A percentile compares a stretch with the other conserved stretches of the same genome.
Conservation (phyloP, 2,329 filamentous ascomycete species). For the Tolypocladium tundrense region DNA sequence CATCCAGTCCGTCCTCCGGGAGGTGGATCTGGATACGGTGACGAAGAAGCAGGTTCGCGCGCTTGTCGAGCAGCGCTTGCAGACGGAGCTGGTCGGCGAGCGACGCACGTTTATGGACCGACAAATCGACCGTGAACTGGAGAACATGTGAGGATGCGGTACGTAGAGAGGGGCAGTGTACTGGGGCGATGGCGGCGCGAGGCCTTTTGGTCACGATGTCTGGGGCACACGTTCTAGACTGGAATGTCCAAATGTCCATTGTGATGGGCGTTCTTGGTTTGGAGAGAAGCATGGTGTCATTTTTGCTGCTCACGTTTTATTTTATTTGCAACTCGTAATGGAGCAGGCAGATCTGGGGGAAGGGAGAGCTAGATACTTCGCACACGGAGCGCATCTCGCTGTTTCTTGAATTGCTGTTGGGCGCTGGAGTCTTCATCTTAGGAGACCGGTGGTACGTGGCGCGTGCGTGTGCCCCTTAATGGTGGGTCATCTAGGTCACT, state of each 20-base stretch:
- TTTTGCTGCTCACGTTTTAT: neutral
- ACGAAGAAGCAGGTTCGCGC: conserved; percentile 96
- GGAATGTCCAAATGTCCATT: neutral
- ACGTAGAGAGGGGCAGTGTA: neutral
- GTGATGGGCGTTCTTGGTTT: neutral
- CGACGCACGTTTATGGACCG: conserved; percentile 81
- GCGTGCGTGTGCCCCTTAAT: neutral
- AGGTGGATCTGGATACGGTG: conserved; percentile 91
- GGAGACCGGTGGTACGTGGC: neutral
- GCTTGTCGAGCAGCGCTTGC: conserved; percentile 84
- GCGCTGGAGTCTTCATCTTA: neutral
- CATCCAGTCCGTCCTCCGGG: conserved; percentile 69
- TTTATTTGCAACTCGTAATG: neutral
- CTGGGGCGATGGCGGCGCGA: neutral
- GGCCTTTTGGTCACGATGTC: neutral
- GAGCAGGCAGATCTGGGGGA: neutral
- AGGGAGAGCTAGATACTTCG: neutral
- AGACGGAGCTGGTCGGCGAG: conserved; percentile 80
- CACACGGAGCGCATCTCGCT: neutral
- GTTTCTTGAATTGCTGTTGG: neutral
- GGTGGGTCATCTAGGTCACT: neutral
- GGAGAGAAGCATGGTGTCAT: neutral
- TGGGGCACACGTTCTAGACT: neutral
- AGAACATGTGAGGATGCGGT: conserved; percentile 61
- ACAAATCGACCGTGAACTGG: conserved; percentile 87